Evolutionary conservation across 2,329 filamentous ascomycete genomes (phyloP).

Genomic region (Aspergillus brasiliensis): DNA sequence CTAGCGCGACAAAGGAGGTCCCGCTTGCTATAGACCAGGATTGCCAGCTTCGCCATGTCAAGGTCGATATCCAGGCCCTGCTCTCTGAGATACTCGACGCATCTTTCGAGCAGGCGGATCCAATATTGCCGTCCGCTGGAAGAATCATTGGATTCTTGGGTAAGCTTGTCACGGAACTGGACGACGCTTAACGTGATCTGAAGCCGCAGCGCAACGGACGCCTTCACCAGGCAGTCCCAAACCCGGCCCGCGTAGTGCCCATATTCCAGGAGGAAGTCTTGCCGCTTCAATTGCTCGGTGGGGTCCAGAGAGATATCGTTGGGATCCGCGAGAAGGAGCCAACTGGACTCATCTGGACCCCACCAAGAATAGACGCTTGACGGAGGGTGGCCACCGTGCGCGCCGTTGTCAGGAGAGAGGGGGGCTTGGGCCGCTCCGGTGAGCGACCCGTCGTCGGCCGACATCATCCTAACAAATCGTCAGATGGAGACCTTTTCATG

Average conservation of each 20-base stretch:
- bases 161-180: slow-evolving; percentile 7
- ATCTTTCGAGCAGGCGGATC: neutral
- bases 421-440: neutral
- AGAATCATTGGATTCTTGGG: neutral
- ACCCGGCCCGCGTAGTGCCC: slow-evolving; percentile 3
- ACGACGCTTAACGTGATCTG: neutral
- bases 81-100: neutral
- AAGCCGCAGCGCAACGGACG: neutral
- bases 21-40: slow-evolving; percentile 2
- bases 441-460: neutral
- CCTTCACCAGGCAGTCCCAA: neutral
- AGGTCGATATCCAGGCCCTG: neutral
- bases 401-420: neutral
- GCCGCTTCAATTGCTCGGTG: neutral
- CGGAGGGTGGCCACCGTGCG: neutral
- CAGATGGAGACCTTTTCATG: neutral
- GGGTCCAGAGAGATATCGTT: slow-evolving; percentile 1
- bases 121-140: neutral
- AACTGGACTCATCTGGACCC: neutral
- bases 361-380: neutral
- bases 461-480: neutral
- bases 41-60: neutral
- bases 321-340: neutral
- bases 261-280: neutral
- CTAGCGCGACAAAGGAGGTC: neutral